phyloP scores from a whole-genome alignment of 2,329 filamentous ascomycete genomes.

The Thielaviopsis euricoi region DNA sequence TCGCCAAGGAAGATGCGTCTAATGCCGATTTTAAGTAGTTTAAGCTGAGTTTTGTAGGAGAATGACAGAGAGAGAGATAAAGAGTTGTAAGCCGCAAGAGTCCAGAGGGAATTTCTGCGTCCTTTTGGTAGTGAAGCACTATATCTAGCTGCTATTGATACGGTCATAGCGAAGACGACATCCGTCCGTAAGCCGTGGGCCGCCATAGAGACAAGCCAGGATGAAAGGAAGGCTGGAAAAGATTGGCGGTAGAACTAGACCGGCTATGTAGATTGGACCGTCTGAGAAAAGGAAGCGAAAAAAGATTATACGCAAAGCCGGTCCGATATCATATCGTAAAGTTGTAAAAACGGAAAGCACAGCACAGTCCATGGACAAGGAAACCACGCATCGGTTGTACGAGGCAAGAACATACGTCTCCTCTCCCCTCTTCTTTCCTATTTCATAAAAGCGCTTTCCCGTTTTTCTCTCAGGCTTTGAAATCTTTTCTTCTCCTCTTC shows the following conservation, averaged over 20 bases:
- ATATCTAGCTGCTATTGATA: background rate
- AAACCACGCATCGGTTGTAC: background rate
- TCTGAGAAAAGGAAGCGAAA: background rate
- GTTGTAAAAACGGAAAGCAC: background rate
- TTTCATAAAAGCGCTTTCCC: background rate
- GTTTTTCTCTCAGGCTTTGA: background rate
- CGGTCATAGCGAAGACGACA: background rate
- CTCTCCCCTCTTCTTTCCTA: slow-evolving; percentile 4
- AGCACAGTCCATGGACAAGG: background rate
- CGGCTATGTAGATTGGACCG: background rate
- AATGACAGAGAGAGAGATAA: background rate
- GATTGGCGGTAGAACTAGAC: background rate
- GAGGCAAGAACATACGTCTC: background rate
- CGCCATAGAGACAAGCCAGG: background rate
- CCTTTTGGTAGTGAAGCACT: background rate
- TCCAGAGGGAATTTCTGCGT: no score
- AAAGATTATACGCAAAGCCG: background rate
- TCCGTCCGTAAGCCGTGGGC: background rate
- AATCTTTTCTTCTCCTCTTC: background rate
- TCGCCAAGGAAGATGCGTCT: background rate
- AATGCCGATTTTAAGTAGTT: background rate
- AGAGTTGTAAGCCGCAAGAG: background rate
- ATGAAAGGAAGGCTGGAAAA: background rate
- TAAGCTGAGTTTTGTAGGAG: background rate
- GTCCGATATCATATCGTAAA: background rate